These are phyloP conservation scores for Curvularia hawaiiensis DNA, from an alignment of 2,329 filamentous ascomycete species.

Conservation along the genomic window DNA sequence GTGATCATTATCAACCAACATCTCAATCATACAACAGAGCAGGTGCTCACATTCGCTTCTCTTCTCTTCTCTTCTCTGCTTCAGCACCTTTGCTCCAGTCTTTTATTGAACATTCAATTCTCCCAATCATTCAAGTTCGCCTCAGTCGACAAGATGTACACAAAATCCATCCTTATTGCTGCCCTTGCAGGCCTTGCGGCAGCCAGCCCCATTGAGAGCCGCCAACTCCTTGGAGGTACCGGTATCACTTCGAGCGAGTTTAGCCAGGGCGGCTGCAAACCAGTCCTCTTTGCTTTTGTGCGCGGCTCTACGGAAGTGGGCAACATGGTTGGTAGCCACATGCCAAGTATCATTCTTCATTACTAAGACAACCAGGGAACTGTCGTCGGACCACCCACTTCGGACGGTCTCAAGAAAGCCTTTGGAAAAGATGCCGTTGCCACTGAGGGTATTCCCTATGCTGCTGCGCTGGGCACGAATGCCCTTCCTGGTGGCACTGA, in stretches of 20 bases:
- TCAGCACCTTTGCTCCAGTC: neutral
- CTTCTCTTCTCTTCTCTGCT: constrained; percentile 4
- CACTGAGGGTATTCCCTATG: constrained; percentile 43
- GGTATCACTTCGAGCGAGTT: constrained; percentile 46
- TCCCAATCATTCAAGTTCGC: neutral
- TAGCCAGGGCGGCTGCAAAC: constrained; percentile 47
- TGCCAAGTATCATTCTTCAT: constrained; percentile 13
- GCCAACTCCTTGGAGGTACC: constrained; percentile 30
- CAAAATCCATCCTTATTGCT: constrained; percentile 30
- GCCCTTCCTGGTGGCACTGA: constrained; percentile 41
- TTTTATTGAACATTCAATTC: neutral
- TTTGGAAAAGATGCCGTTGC: constrained; percentile 36
- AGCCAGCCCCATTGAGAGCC: constrained; percentile 31
- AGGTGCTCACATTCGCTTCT: constrained; percentile 5
- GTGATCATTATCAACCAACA: constrained; percentile 2
- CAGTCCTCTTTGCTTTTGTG: constrained; percentile 56
- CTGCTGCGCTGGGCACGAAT: constrained; percentile 34
- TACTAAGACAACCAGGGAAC: constrained; percentile 42
- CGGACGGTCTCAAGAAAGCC: constrained; percentile 34
- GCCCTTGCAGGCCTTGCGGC: constrained; percentile 28
- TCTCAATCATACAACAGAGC: neutral
- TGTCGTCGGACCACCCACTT: constrained; percentile 40
- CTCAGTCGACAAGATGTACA: constrained; percentile 29
- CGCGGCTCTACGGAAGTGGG: constrained; percentile 56
- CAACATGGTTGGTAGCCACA: constrained; percentile 49